A percentile compares a stretch with the other conserved stretches of the same genome.
phyloP scores from a whole-genome alignment of 2,329 filamentous ascomycete genomes.

The Aureobasidium lini region DNA sequence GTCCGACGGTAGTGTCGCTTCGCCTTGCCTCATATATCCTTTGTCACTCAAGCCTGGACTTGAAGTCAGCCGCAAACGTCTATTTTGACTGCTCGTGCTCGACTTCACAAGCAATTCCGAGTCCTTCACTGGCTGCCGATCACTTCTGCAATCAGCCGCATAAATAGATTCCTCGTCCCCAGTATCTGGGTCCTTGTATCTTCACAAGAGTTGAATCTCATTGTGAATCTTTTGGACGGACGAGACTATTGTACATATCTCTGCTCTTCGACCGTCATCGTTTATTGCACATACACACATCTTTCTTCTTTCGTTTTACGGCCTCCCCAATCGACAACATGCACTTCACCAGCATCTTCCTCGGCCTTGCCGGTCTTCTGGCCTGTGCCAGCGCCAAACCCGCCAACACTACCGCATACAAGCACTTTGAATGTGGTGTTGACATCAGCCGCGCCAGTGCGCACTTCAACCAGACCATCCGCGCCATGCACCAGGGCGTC shows the following conservation, averaged over 20 bases:
- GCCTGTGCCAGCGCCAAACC: conserved; percentile 12
- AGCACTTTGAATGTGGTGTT: conserved; percentile 38
- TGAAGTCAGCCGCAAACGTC: background rate
- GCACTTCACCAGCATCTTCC: conserved; percentile 7
- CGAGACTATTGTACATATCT: conserved; percentile 12
- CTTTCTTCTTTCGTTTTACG: conserved; percentile 7
- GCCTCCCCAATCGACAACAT: conserved; percentile 14
- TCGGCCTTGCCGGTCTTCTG: conserved; percentile 16
- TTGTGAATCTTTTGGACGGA: conserved; percentile 10
- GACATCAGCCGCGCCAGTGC: conserved; percentile 28
- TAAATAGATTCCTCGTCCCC: conserved; percentile 13
- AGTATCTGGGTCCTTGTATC: conserved; percentile 8
- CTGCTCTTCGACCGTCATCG: conserved; percentile 12
- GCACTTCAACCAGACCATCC: conserved; percentile 33
- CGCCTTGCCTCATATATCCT: background rate
- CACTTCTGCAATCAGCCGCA: conserved; percentile 8
- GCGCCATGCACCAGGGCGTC: conserved; percentile 26
- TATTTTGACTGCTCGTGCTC: background rate
- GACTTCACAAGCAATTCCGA: background rate
- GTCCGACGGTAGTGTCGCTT: background rate
- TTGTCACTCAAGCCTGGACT: conserved; percentile 2
- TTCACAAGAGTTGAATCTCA: conserved; percentile 10
- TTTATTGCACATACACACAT: conserved; percentile 1
- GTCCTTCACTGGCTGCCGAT: background rate
- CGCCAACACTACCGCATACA: conserved; percentile 9